Base-by-base conservation (phyloP, 441 rosid genomes). In the Erodium texanum region DNA sequence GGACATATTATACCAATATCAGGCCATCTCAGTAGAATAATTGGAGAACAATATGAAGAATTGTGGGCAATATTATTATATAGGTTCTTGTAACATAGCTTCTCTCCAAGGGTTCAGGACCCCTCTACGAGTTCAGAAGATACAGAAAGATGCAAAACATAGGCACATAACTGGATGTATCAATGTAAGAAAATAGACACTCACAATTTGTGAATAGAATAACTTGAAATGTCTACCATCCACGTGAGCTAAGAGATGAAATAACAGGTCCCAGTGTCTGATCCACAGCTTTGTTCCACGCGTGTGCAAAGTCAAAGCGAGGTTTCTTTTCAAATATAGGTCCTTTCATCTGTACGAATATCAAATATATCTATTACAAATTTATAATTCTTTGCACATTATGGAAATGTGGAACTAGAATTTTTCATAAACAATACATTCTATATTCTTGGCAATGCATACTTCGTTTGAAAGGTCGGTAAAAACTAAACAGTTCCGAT, bases 271-370 rank as follows among this genome's bases (percentile, higher is more conserved):
- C 85, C 68, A 93, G 86, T 65, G 86, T 78, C 81, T 82, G 82
- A 67, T 94, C 97, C 72, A 94, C 96, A 64, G 92, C 82, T 84
- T 80, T 83, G 89, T 92, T 92, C 97, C 99, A 88, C 74, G 78
- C 16, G 59, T 80, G 84, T 43, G 85, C 87, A 56, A 84, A 66
- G 73, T 86, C 84, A 1, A 81, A 69, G 18, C 84, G 84, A 29
- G 78, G 84, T 56, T 82, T 77, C 78, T 80, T 85, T 70, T 92
- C 89, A 0, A 86, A 76, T 54, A 89, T 81, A 3, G 82, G 74
- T 61, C 86, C 91, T 75, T 68, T 79, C 75, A 79, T 70, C 97
- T 83, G 86, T 7, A 77, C 4, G 73, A 79, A 65, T 64, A 68
- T 61, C 61, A 68, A 74, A 75, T 38, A 65, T 34, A 62, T 29